These are phyloP conservation scores for Naganishia albida DNA, from an alignment of 1,284 basidiomycete species.

Conservation along the genomic window DNA sequence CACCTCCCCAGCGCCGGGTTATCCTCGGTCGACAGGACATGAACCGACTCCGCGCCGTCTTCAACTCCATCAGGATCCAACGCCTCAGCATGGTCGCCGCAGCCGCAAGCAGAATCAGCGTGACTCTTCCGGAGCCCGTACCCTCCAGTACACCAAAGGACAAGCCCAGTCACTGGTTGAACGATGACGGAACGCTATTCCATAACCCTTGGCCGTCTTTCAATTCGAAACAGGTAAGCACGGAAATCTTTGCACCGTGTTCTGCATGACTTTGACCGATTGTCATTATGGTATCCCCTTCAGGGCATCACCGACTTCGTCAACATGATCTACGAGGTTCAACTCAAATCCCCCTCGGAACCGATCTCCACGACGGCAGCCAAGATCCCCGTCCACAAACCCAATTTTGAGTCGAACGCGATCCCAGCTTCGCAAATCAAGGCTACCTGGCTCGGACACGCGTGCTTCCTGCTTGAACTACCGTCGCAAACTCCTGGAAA, in stretches of 20 bases:
- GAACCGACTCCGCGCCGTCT: slow-evolving; percentile 6
- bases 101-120: slow-evolving; percentile 8
- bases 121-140: slow-evolving; percentile 7
- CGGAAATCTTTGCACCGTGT: slow-evolving; percentile 32
- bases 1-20: no score
- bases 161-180: slow-evolving; percentile 43
- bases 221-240: slow-evolving; percentile 25
- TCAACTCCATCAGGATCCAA: neutral
- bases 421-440: slow-evolving; percentile 55
- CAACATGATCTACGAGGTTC: slow-evolving; percentile 35
- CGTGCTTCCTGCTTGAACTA: slow-evolving; percentile 69
- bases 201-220: slow-evolving; percentile 58
- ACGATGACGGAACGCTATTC: slow-evolving; percentile 48
- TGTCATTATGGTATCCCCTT: neutral
- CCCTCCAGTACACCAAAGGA: neutral
- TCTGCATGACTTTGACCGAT: neutral
- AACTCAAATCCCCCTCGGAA: slow-evolving; percentile 30
- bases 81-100: slow-evolving; percentile 25
- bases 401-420: slow-evolving; percentile 38
- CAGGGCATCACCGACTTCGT: slow-evolving; percentile 30
- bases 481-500: slow-evolving; percentile 55
- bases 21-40: neutral
- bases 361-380: slow-evolving; percentile 9
- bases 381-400: slow-evolving; percentile 40
- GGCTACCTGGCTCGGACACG: slow-evolving; percentile 72